phyloP scores from a whole-genome alignment of 495 filamentous ascomycete species.

The Tuber brumale region DNA sequence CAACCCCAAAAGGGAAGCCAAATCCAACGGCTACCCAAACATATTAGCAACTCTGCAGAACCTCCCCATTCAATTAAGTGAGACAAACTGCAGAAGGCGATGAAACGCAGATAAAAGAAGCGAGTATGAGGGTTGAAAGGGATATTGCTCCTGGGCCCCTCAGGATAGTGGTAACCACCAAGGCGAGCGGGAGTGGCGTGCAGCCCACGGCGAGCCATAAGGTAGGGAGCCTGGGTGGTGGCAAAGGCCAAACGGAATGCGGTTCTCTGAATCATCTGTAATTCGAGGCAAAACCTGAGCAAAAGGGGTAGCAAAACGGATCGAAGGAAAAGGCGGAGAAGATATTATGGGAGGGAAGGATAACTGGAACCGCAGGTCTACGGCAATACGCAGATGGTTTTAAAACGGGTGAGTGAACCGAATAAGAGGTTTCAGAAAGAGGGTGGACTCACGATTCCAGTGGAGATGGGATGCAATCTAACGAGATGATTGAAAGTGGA shows the following conservation, averaged over 20 bases:
- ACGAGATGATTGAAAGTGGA: background rate
- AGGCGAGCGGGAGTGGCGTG: conserved; percentile 80
- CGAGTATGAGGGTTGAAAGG: conserved; percentile 92
- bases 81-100: conserved; percentile 64
- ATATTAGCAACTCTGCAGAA: conserved; percentile 42
- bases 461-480: background rate
- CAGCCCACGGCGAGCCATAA: conserved; percentile 87
- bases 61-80: conserved; percentile 19
- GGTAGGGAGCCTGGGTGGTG: conserved; percentile 54
- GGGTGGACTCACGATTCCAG: background rate
- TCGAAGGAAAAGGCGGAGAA: background rate
- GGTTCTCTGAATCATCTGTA: conserved; percentile 78
- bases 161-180: conserved; percentile 93
- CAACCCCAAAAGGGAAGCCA: conserved; percentile 71
- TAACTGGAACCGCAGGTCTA: background rate
- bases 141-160: conserved; percentile 87
- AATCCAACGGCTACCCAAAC: conserved; percentile 60
- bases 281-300: background rate
- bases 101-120: conserved; percentile 76
- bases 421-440: background rate
- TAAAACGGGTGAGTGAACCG: background rate
- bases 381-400: background rate
- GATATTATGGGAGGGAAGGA: background rate
- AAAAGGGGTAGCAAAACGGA: background rate
- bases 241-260: conserved; percentile 56